Percentiles rank a stretch among this genome's conserved stretches.
Evolutionary conservation across 371 early-diverging fungal genomes (phyloP).

Genomic region (Nematocida major): DNA sequence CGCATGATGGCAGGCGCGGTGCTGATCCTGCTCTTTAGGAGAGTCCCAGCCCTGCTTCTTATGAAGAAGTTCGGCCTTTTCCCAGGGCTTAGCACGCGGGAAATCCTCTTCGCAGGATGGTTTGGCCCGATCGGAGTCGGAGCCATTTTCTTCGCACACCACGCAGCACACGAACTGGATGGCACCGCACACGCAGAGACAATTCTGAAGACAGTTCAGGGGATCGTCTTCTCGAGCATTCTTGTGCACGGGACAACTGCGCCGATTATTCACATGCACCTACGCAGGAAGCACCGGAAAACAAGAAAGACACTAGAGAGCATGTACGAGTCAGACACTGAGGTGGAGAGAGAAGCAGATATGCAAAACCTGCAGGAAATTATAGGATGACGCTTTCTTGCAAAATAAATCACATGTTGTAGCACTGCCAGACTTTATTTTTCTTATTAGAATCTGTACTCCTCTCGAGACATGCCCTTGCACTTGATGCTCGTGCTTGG

Average conservation of each 20-base stretch:
- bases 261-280: conserved; percentile 56
- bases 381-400: not conserved
- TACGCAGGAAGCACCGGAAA: conserved; percentile 25
- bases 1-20: conserved; percentile 69
- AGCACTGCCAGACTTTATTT: not conserved
- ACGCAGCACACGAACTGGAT: conserved; percentile 6
- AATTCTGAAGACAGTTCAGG: conserved; percentile 27
- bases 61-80: conserved; percentile 68
- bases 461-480: conserved; percentile 19
- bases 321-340: conserved; percentile 34
- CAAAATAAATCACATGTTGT: not conserved
- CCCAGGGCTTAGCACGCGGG: conserved; percentile 69
- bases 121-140: conserved; percentile 86
- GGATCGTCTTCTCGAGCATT: conserved; percentile 52
- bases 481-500: not conserved
- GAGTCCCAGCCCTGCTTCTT: conserved; percentile 71
- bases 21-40: conserved; percentile 72
- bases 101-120: conserved; percentile 84
- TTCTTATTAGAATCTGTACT: not conserved
- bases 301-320: not conserved
- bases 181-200: not conserved
- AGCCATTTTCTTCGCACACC: conserved; percentile 69
- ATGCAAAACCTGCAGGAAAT: conserved; percentile 14
- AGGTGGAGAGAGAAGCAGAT: conserved; percentile 24
- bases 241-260: conserved; percentile 58